Evolutionary conservation across 768 basidiomycete species (phyloP), one percentile per base, ranked within the genome.

Genomic region (Kwoniella sp.): DNA sequence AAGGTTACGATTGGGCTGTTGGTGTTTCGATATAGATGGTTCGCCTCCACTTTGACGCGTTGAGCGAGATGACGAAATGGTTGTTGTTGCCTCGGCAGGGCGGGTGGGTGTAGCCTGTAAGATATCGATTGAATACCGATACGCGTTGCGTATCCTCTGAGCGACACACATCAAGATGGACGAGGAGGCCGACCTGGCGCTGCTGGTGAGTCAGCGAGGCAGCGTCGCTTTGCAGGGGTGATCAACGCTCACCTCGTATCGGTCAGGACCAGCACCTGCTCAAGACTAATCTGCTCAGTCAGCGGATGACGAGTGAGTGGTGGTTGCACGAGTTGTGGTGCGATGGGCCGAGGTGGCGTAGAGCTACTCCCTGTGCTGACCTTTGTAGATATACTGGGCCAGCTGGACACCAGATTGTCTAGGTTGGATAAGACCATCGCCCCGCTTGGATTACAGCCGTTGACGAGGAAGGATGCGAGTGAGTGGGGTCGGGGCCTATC

Each of bases 401-500:
- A 70, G 39, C 55, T 73, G 26, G 72, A 73, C 46, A 64, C 67
- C 3, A 46, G 72, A 34, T 46, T 73, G 14, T 67, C 65, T 11
- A 42, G 67, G 27, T 44, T 73, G 7, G 72, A 73, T 49, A 73
- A 73, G 52, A 69, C 68, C 2, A 71, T 73, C 3, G 63, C 72
- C 17, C 72, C 72, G 8, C 52, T 73, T 10, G 72, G 72, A 3
- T 50, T 73, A 11, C 68, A 70, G 39, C 66, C 67, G 11, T 39
- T 71, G 11, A 67, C 59, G n/a, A 56, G 60, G 23, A 70, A 73
- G 56, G 70, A 67, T 19, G 40, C 58, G 2, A 73, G 70, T 69
- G 36, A 49, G 68, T 60, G 5, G 26, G 17, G 14, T 17, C 17
- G 7, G 17, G 20, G n/a, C n/a, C 32, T 9, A 33, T 33, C n/a